phyloP scores from a whole-genome alignment of 2,329 filamentous ascomycete species.

The Sodiomyces alkalinus region DNA sequence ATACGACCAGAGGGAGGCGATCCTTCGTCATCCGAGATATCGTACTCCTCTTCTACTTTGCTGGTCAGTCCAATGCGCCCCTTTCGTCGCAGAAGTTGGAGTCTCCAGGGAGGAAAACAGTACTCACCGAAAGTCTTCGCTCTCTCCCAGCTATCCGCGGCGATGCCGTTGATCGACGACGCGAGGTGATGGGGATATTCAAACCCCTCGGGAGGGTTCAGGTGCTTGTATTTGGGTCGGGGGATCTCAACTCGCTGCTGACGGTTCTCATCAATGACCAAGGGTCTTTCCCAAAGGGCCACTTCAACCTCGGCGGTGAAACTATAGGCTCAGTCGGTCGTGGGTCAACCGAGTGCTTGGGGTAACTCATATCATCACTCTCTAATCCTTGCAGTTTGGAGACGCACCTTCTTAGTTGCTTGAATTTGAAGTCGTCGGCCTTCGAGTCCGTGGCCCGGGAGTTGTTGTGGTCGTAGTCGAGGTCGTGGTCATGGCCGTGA shows the following conservation, averaged over 20 bases:
- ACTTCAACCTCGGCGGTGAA: conserved; percentile 1
- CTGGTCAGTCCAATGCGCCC: no score
- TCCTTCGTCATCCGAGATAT: conserved; percentile 25
- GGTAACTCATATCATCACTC: no score
- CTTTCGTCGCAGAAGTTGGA: no score
- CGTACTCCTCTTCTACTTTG: conserved; percentile 9
- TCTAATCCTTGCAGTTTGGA: no score
- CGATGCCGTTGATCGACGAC: neutral
- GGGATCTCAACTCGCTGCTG: conserved; percentile 2
- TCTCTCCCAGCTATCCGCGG: neutral
- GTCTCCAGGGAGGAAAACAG: no score
- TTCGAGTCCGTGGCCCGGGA: no score
- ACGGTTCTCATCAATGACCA: conserved; percentile 3
- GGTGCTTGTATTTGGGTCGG: conserved; percentile 8
- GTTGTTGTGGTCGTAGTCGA: no score
- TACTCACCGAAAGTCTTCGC: neutral
- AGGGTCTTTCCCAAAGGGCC: conserved; percentile 4
- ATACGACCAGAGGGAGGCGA: conserved; percentile 19
- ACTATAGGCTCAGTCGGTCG: no score
- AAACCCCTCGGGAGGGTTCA: conserved; percentile 2
- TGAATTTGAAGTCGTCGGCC: neutral
- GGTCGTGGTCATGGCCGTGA: no score
- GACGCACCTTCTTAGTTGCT: no score
- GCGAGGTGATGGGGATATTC: conserved; percentile 1
- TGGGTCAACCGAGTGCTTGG: no score